Base-by-base conservation (phyloP, 1,139 yeast species). In the Zygoascus meyerae region DNA sequence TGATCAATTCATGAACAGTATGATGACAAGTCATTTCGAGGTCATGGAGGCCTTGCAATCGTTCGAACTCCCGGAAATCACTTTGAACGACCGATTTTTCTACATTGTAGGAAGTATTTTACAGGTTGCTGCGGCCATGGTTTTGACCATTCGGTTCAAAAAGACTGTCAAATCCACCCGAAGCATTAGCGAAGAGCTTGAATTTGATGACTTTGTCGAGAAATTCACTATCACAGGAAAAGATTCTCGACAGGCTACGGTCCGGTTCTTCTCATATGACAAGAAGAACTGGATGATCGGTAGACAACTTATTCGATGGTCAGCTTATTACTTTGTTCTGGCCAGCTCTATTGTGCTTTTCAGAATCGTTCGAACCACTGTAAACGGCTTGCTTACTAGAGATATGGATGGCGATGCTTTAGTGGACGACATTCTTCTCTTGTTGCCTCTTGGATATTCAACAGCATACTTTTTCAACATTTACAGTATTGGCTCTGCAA, bases 171-270 rank as follows among this genome's bases (percentile, higher is more conserved):
- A 15, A 18, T 10, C 39, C 4, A 35, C 29, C 21, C 11, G 39
- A 35, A 35, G 15, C n/a, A 14, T 35, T 9, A 29, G n/a, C 15
- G 33, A 36, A 34, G 45, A 29, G 21, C 11, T 17, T 35, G 35
- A 42, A 34, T 38, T 30, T 11, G 41, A 18, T 18, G 41, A 30
- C 16, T 38, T 10, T 18, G 18, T n/a, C 28, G 34, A 38, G 26
- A 30, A 38, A 33, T 5, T 10, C 5, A 9, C n/a, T 2, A n/a
- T 29, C 12, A n/a, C 5, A 9, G 34, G 29, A n/a, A 16, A 28
- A 18, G 21, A 12, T 11, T 18, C 16, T 21, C 32, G 41, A 29
- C 12, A 12, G 10, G 28, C 33, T 17, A 29, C 42, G 2, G 42
- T 29, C 16, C 26, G 8, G 11, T 2, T 21, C 9, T 38, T 21